phyloP scores from a whole-genome alignment of 495 filamentous ascomycete species.

The Aspergillus leporis region DNA sequence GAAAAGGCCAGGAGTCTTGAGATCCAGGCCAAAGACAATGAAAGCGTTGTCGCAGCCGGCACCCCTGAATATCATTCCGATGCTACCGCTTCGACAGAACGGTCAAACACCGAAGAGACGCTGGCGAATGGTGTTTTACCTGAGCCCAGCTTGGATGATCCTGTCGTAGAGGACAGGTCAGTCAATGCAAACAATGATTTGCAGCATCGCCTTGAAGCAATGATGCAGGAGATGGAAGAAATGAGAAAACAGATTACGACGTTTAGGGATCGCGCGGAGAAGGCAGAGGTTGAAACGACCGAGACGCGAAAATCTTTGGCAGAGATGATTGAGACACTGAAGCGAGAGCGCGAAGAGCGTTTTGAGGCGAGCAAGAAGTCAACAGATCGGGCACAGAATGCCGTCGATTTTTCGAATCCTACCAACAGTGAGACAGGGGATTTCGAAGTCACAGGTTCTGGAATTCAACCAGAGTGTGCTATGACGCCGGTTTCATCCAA shows the following conservation, averaged over 20 bases:
- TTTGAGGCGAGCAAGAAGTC: not conserved
- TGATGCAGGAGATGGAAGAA: constrained; percentile 81
- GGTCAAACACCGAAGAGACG: constrained; percentile 12
- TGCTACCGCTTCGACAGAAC: constrained; percentile 13
- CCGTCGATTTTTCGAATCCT: constrained; percentile 10
- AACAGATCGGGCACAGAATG: constrained; percentile 9
- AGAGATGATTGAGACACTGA: constrained; percentile 85
- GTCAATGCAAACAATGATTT: constrained; percentile 42
- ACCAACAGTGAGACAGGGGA: constrained; percentile 14
- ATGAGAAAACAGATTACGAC: constrained; percentile 76
- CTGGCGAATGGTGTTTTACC: constrained; percentile 8
- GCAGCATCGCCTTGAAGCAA: constrained; percentile 73
- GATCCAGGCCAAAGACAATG: constrained; percentile 31
- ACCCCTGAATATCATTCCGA: constrained; percentile 36
- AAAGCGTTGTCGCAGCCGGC: constrained; percentile 26
- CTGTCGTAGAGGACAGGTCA: constrained; percentile 31
- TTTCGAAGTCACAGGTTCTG: constrained; percentile 6
- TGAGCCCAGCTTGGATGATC: constrained; percentile 34
- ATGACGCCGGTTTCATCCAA: constrained; percentile 29
- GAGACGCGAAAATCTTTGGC: constrained; percentile 69
- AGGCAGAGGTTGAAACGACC: constrained; percentile 72
- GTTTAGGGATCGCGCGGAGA: constrained; percentile 75
- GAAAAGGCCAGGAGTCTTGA: constrained; percentile 73
- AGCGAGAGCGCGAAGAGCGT: constrained; percentile 57
- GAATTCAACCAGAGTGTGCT: constrained; percentile 2